A percentile compares a stretch with the other conserved stretches of the same genome.
These are phyloP conservation scores for Phyllosticta capitalensis DNA, from an alignment of 2,329 filamentous ascomycete genomes.

Conservation along the genomic window DNA sequence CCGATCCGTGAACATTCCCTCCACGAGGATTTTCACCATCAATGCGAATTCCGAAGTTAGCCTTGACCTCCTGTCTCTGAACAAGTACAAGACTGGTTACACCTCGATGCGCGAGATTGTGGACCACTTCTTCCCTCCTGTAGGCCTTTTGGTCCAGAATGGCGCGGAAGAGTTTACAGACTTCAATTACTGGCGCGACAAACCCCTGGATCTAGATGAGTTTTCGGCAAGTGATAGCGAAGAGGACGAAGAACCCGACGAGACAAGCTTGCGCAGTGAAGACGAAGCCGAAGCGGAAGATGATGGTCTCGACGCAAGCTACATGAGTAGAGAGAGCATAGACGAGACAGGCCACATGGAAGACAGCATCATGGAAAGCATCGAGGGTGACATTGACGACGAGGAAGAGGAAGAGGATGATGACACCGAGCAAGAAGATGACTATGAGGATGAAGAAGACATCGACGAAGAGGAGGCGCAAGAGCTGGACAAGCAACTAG, in stretches of 20 bases:
- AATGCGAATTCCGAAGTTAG: slow-evolving; percentile 96
- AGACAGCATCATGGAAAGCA: slow-evolving; percentile 42
- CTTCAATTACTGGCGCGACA: slow-evolving; percentile 91
- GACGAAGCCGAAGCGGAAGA: slow-evolving; percentile 40
- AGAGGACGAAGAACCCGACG: slow-evolving; percentile 40
- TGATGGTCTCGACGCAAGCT: slow-evolving; percentile 43
- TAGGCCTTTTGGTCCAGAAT: slow-evolving; percentile 74
- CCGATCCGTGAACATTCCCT: slow-evolving; percentile 88
- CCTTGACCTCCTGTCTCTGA: slow-evolving; percentile 78
- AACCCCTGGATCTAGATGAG: slow-evolving; percentile 72
- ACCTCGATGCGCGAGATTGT: slow-evolving; percentile 95
- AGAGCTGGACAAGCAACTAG: slow-evolving; percentile 9
- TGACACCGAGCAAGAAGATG: slow-evolving; percentile 19
- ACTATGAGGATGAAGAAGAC: slow-evolving; percentile 19
- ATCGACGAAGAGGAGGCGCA: slow-evolving; percentile 9
- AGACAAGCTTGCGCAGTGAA: slow-evolving; percentile 37
- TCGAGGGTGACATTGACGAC: slow-evolving; percentile 30
- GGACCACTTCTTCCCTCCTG: slow-evolving; percentile 94
- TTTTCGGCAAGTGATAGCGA: slow-evolving; percentile 71
- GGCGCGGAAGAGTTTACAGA: slow-evolving; percentile 94
- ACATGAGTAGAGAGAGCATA: slow-evolving; percentile 43
- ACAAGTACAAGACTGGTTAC: slow-evolving; percentile 93
- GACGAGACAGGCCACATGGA: slow-evolving; percentile 36
- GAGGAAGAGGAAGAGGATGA: slow-evolving; percentile 16
- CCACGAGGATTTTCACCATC: slow-evolving; percentile 93